phyloP scores from a whole-genome alignment of 768 basidiomycete genomes.

The Hygrocybe coccinea region DNA sequence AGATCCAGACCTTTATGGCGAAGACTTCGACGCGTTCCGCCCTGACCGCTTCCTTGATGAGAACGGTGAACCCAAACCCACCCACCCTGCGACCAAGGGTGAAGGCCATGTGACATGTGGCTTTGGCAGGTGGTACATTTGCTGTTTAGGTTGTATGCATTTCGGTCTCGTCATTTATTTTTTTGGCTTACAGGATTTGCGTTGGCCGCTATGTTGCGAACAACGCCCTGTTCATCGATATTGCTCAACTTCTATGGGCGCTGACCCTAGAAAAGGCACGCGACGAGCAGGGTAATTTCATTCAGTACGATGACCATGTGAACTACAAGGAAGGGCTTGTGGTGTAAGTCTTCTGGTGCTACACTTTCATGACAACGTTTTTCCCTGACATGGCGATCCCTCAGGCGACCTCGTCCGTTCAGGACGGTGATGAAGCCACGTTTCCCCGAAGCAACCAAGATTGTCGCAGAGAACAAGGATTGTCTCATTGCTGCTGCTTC shows the following conservation, averaged over 20 bases:
- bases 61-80: constrained; percentile 17
- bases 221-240: constrained; percentile 24
- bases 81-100: constrained; percentile 25
- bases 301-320: constrained; percentile 11
- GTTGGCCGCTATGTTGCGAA: constrained; percentile 32
- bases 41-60: constrained; percentile 21
- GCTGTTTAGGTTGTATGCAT: not conserved
- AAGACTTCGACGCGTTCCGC: constrained; percentile 10
- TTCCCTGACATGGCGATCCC: not conserved
- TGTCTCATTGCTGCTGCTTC: too few species aligned
- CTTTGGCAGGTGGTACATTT: constrained; percentile 25
- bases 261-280: constrained; percentile 6
- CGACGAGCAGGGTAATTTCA: constrained; percentile 5
- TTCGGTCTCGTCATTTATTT: not conserved
- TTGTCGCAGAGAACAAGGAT: not conserved
- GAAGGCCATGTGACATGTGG: constrained; percentile 31
- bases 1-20: constrained; percentile 18
- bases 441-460: not conserved
- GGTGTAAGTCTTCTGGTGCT: constrained; percentile 12
- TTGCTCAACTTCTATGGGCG: constrained; percentile 30
- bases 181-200: constrained; percentile 23
- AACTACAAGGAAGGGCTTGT: constrained; percentile 13
- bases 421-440: not conserved
- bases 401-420: not conserved
- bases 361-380: not conserved